Conservation (phyloP, 2,329 filamentous ascomycete genomes). For the Periconia digitata region DNA sequence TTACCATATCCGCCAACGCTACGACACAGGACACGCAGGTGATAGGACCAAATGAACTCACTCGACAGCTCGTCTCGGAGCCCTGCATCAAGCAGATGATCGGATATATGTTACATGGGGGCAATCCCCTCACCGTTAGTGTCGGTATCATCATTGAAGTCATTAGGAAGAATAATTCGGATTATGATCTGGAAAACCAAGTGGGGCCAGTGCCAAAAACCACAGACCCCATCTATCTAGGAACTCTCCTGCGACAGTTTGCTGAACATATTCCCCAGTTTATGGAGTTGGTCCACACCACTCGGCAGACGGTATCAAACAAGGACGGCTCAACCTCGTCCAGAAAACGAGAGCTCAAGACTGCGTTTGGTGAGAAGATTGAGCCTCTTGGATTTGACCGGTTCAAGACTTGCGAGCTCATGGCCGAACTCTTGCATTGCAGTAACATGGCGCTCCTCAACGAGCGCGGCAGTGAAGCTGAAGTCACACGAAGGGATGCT, state of each 20-base stretch:
- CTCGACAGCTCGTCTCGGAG: slow-evolving; percentile 87
- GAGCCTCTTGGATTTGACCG: slow-evolving; percentile 95
- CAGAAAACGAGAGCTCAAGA: slow-evolving; percentile 73
- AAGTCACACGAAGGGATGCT: slow-evolving; percentile 76
- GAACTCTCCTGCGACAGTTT: slow-evolving; percentile 84
- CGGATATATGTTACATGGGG: slow-evolving; percentile 85
- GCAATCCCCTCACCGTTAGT: slow-evolving; percentile 91
- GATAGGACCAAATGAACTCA: slow-evolving; percentile 96
- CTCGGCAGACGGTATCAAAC: slow-evolving; percentile 60
- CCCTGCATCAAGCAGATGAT: slow-evolving; percentile 84
- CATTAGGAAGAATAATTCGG: slow-evolving; percentile 98
- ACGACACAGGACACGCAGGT: slow-evolving; percentile 99
- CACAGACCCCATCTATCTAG: slow-evolving; percentile 94
- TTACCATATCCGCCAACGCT: slow-evolving; percentile 97
- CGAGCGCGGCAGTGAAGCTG: slow-evolving; percentile 83
- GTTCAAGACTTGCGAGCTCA: slow-evolving; percentile 98
- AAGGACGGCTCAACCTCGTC: slow-evolving; percentile 61
- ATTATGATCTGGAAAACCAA: slow-evolving; percentile 92
- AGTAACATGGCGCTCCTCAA: slow-evolving; percentile 98
- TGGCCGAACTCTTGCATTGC: slow-evolving; percentile 96
- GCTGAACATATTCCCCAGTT: slow-evolving; percentile 91
- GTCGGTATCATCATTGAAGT: slow-evolving; percentile 98
- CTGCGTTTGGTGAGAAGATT: slow-evolving; percentile 87
- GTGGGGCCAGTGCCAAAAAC: slow-evolving; percentile 77
- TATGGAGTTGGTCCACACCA: slow-evolving; percentile 83